Base-by-base conservation (phyloP, 2,329 filamentous ascomycete genomes). In the Penicillium sp. region DNA sequence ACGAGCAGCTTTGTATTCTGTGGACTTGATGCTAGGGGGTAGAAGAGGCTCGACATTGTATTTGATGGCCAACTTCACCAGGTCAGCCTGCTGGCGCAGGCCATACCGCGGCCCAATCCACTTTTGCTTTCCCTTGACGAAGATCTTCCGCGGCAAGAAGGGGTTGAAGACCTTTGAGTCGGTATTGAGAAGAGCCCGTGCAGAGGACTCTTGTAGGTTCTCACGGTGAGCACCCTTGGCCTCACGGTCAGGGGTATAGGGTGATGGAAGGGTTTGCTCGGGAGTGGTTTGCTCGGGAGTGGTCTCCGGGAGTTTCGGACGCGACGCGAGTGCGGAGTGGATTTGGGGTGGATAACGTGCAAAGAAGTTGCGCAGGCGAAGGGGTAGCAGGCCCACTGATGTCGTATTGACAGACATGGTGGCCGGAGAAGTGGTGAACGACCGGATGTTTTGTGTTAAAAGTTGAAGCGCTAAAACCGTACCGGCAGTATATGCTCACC, bases 21-120 rank as follows among this genome's bases (percentile, higher is more conserved):
- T 85, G 59, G 83, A 82, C 79, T 95, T 95, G 48, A 75, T 75
- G 9, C 85, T 86, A 58, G 79, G 79, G 0, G 90, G 90, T 50
- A 96, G 71, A 57, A 95, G 73, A 52, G 89, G 84, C 68, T 90
- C 86, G 3, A 95, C 85, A 44, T 87, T 86, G 69, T 90, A 79
- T 61, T 85, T 76, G 47, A 79, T 74, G 4, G 93, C 89, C 61
- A 97, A 70, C 72, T 95, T 94, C 60, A 93, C 86, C 20, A 98
- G 78, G 60, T 95, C 87, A 20, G 90, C 90, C 75, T 98, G 93
- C 51, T 87, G 80, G 45, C 93, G 81, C 57, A 95, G 77, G 4
- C 89, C 94, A 73, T 84, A 90, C 46, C 83, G 78, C 0, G 93
- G 88, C 54, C 89, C 81, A 57, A 89, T 85, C 88, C 89, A 95